phyloP scores from a whole-genome alignment of 768 basidiomycete species.

The Naganishia vaughanmartiniae region DNA sequence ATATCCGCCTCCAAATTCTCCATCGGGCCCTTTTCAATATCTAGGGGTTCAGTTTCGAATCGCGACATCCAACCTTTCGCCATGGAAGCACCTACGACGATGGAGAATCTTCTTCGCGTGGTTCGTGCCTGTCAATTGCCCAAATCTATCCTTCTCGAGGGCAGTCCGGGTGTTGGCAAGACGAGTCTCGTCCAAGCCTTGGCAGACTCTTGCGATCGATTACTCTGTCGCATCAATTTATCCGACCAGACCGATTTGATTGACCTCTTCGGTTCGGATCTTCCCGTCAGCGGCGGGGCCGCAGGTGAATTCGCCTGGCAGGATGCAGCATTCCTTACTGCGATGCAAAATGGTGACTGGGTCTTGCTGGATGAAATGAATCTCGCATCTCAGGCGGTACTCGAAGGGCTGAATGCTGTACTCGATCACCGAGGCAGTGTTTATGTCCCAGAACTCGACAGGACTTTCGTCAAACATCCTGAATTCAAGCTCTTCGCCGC shows the following conservation, averaged over 20 bases:
- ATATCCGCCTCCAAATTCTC: conserved; percentile 52
- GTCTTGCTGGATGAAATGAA: conserved; percentile 99
- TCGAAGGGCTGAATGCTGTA: conserved; percentile 94
- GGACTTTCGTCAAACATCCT: conserved; percentile 81
- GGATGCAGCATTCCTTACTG: conserved; percentile 90
- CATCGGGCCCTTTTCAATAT: conserved; percentile 72
- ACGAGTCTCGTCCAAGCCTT: conserved; percentile 87
- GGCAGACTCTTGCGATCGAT: conserved; percentile 72
- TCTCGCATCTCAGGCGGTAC: conserved; percentile 88
- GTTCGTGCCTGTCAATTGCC: conserved; percentile 80
- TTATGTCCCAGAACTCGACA: conserved; percentile 89
- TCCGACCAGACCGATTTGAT: conserved; percentile 97
- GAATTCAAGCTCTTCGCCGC: conserved; percentile 97
- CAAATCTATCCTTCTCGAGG: conserved; percentile 92
- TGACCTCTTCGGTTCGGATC: conserved; percentile 92
- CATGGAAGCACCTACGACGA: conserved; percentile 82
- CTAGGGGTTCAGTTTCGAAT: conserved; percentile 58
- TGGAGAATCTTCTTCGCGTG: conserved; percentile 80
- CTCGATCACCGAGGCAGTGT: conserved; percentile 93
- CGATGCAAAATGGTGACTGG: conserved; percentile 94
- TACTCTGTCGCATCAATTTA: conserved; percentile 86
- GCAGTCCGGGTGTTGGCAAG: conserved; percentile 97
- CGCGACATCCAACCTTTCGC: conserved; percentile 61
- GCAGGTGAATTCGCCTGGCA: conserved; percentile 96
- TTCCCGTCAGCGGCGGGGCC: conserved; percentile 85